These are phyloP conservation scores for Candida rishiriensis DNA, from an alignment of 805 yeast genomes.

Conservation along the genomic window DNA sequence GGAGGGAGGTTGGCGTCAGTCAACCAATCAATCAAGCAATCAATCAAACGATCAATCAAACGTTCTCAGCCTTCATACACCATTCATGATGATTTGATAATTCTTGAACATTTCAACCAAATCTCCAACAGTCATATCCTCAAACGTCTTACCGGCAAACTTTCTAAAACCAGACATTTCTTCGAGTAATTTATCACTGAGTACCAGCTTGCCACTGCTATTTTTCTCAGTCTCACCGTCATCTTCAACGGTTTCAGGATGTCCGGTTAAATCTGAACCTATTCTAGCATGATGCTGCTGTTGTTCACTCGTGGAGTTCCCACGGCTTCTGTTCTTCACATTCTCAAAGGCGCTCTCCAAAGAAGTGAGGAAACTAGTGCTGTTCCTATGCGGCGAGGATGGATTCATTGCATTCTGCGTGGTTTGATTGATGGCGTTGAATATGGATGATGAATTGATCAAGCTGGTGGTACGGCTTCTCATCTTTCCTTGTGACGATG, in stretches of 20 bases:
- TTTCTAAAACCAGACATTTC: slow-evolving; percentile 12
- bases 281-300: slow-evolving; percentile 1
- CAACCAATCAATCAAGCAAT: no score
- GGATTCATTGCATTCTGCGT: slow-evolving; percentile 4
- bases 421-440: neutral
- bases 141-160: slow-evolving; percentile 23
- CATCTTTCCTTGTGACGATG: slow-evolving; percentile 10
- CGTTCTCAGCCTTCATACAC: neutral
- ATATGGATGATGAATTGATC: slow-evolving; percentile 15
- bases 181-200: slow-evolving; percentile 1
- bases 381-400: slow-evolving; percentile 7
- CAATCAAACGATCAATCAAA: no score
- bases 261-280: neutral
- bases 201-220: no score
- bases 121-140: slow-evolving; percentile 26
- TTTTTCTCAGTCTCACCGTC: no score
- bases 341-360: slow-evolving; percentile 31
- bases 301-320: slow-evolving; percentile 17
- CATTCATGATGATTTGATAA: slow-evolving; percentile 23
- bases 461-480: slow-evolving; percentile 32
- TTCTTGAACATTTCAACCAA: slow-evolving; percentile 24
- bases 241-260: no score
- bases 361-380: slow-evolving; percentile 21
- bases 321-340: slow-evolving; percentile 29
- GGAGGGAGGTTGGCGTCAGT: no score